Percentiles rank a stretch among this genome's conserved stretches.
Conservation (phyloP, 2,329 filamentous ascomycete species). For the Claviceps sp. region DNA sequence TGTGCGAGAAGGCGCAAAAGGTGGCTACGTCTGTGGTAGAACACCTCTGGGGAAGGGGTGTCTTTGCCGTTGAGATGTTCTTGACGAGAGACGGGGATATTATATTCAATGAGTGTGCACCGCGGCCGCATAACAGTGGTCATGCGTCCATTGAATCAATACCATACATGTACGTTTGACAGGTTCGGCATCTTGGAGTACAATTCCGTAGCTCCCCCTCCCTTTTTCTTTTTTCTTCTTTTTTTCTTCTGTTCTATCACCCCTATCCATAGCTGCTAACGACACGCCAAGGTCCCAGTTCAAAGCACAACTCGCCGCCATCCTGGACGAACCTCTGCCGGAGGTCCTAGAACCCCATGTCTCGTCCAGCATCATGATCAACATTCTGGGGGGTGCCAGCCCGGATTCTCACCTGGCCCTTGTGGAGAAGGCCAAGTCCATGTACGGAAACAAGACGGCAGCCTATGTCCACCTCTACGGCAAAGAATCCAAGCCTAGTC, state of each 20-base stretch:
- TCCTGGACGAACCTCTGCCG: slow-evolving; percentile 52
- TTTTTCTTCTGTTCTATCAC: neutral
- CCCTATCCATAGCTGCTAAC: neutral
- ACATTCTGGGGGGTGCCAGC: slow-evolving; percentile 59
- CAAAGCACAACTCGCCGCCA: slow-evolving; percentile 75
- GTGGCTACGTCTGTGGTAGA: slow-evolving; percentile 68
- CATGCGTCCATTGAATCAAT: slow-evolving; percentile 94
- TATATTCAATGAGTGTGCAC: slow-evolving; percentile 30
- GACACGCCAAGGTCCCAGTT: slow-evolving; percentile 53
- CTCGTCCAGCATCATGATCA: slow-evolving; percentile 61
- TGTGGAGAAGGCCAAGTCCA: slow-evolving; percentile 30
- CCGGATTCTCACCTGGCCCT: slow-evolving; percentile 47
- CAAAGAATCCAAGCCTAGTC: slow-evolving; percentile 72
- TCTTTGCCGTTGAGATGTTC: slow-evolving; percentile 97
- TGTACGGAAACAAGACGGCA: slow-evolving; percentile 32
- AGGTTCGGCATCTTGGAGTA: neutral
- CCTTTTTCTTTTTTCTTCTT: neutral
- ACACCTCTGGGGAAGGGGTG: slow-evolving; percentile 74
- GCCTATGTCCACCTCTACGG: slow-evolving; percentile 75
- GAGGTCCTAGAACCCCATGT: slow-evolving; percentile 43
- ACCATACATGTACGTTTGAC: slow-evolving; percentile 38
- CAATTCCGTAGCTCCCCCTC: neutral
- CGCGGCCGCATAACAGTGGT: slow-evolving; percentile 75
- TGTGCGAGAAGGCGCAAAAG: slow-evolving; percentile 54
- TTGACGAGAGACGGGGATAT: slow-evolving; percentile 52